A percentile compares a stretch with the other conserved stretches of the same genome.
Evolutionary conservation across 129 eudicot species (phyloP).

Genomic region (Dittrichia graveolens): DNA sequence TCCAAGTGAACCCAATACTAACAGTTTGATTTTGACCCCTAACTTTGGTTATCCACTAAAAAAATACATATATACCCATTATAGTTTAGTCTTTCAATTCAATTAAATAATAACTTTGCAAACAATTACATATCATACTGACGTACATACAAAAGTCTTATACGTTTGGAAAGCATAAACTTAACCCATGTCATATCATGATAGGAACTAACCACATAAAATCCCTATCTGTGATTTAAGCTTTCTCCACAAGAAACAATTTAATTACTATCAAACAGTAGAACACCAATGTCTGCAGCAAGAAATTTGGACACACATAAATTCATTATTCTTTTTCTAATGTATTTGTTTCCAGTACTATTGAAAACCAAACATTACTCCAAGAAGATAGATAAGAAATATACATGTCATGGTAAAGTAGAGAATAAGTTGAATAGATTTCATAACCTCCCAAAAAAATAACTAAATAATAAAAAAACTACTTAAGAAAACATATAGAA

Average conservation of each 20-base stretch:
- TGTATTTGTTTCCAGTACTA: background rate
- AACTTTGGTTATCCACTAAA: background rate
- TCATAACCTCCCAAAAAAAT: background rate
- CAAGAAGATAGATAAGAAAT: slow-evolving; percentile 5
- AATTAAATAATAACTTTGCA: background rate
- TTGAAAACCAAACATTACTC: background rate
- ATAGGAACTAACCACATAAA: background rate
- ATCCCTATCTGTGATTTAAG: slow-evolving; percentile 9
- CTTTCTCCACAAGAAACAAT: slow-evolving; percentile 14
- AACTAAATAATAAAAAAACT: background rate
- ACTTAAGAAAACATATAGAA: background rate
- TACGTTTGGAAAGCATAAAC: too few relatives aligned
- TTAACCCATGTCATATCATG: too few relatives aligned
- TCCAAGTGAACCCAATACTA: slow-evolving; percentile 18
- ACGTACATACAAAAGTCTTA: background rate
- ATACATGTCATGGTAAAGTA: background rate
- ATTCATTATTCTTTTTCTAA: background rate
- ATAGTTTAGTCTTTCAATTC: slow-evolving; percentile 8
- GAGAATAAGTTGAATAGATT: slow-evolving; percentile 1
- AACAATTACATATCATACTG: slow-evolving; percentile 1
- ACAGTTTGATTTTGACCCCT: slow-evolving; percentile 20
- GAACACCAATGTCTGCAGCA: background rate
- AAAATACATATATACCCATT: background rate
- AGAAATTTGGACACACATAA: slow-evolving; percentile 6
- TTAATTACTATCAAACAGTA: slow-evolving; percentile 2